Evolutionary conservation across 192 early-diverging fungal genomes (phyloP), one percentile per base, ranked within the genome.

Genomic region (Physocladia obscura): DNA sequence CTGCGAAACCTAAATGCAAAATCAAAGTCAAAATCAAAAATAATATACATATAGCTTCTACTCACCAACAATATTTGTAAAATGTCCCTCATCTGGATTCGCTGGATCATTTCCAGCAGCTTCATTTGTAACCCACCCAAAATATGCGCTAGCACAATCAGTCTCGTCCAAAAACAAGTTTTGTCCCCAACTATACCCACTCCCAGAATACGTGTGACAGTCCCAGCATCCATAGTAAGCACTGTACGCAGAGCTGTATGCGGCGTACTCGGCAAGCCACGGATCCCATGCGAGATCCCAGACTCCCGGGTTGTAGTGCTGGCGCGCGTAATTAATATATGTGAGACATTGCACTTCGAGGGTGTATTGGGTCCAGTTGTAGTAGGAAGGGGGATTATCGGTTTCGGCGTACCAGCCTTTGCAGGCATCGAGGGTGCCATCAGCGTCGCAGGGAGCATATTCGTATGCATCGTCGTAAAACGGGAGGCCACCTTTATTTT

Each of bases 291-390:
- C 5, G 29, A 65, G 49, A 26, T 65, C 62, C 48, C 44, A 65
- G 31, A 32, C 31, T 24, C 62, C 62, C n/a, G 48, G 48, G 62
- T 64, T 64, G 32, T 64, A 64, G 27, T 64, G 62, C 26, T 64
- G 62, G 17, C 62, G 40, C 8, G 62, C 48, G 35, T 64, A 64
- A 24, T 64, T 64, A 17, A 44, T 29, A 8, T 48, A 29, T n/a
- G 24, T 44, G 19, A 29, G 19, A 30, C 60, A 62, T 35, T 59
- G 15, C 32, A 24, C 6, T 34, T 65, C 62, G 48, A n/a, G 31
- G 17, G 44, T 8, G 30, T 29, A 11, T 15, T 38, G 49, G 8
- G n/a, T 21, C 35, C 62, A 47, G 1, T 5, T 31, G 15, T 32
- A 27, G 62, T 65, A 34, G 44, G 62, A 49, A 19, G 62, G 62